Evolutionary conservation across 2,329 filamentous ascomycete genomes (phyloP), one percentile per base, ranked within the genome.

Genomic region (Samsoniella hepiali): DNA sequence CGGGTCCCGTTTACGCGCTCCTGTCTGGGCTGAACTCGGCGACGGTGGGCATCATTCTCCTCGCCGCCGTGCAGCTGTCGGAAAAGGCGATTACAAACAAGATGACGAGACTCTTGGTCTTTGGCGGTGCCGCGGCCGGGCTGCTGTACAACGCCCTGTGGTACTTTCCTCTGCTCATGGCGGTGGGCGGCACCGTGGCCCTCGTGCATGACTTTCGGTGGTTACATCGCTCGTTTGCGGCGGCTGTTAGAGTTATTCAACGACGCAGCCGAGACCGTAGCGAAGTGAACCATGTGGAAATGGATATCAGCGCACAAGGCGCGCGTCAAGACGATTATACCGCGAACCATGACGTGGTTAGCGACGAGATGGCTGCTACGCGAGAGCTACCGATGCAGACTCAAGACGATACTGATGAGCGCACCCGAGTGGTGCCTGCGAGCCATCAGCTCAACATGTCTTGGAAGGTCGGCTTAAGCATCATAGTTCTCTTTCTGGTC

Each of bases 11-110:
- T 0, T 92, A 91, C 68, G 88, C 88, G 0, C 77, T 92, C 0
- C 78, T 93, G 0, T 90, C 87, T 0, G 90, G 90, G 0, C 78
- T 93, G 5, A 92, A 92, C 69, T 84, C 88, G 0, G 84, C 88
- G 0, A 90, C 88, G 0, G 89, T 92, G 0, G 90, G 90, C 0
- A 84, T 92, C 34, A 86, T 92, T 62, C 86, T 88, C 0, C 76
- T 91, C 0, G 88, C 90, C 1, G 89, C 88, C 0, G 85, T 91
- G 0, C 77, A 90, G 70, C 78, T 92, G 0, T 83, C 88, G 0
- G 78, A 86, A 15, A 91, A 90, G 67, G 84, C 88, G 0, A 87
- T 91, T 62, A 87, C 82, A 0, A 88, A 91, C 69, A 78, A 78
- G 27, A 55, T 89, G 3, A 87, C 88, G 0, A 77, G 89, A 1